Evolutionary conservation across 1,284 basidiomycete species (phyloP), one percentile per base, ranked within the genome.

Genomic region (Pyrrhoderma lamaoense): DNA sequence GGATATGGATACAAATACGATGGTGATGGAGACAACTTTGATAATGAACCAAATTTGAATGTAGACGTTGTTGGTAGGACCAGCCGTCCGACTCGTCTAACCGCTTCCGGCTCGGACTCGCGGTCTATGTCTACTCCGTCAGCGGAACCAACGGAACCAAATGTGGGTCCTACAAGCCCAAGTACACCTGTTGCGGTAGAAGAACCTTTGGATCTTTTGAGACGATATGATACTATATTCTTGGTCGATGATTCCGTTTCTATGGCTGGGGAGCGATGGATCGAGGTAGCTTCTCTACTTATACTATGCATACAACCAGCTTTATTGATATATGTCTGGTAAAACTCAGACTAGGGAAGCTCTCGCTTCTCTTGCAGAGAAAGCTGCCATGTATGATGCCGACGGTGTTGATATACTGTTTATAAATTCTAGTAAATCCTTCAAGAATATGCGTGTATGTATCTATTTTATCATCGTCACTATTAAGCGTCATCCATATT

Each of bases 181-280:
- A 11, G 19, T 34, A 16, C 47, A 3, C 23, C 36, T 19, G 18
- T 39, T 19, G 8, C n/a, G 19, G 39, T 31, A 31, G 54, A 56
- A 36, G 49, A 56, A 31, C 54, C 54, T 18, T 48, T 57, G 37
- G 51, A 53, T 18, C 42, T 56, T 3, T 60, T 80, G 9, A 56
- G 61, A 31, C 61, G 67, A 48, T 81, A 76, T 54, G 68, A 81
- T 40, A 80, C 76, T 0, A 69, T 78, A 4, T 65, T 81, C 37
- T 57, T 80, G 23, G 65, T 82, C 40, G 80, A 82, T 60, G 80
- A 82, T 59, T 82, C 80, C 0, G 62, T 60, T 4, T 81, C 80
- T 8, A 83, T 82, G 80, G 47, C 36, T 11, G 71, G 68, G 2
- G 46, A 54, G 1, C 64, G 66, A 18, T 82, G 80, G 80, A 51